Conservation (phyloP, 768 basidiomycete genomes). For the Phanerochaete carnosa region DNA sequence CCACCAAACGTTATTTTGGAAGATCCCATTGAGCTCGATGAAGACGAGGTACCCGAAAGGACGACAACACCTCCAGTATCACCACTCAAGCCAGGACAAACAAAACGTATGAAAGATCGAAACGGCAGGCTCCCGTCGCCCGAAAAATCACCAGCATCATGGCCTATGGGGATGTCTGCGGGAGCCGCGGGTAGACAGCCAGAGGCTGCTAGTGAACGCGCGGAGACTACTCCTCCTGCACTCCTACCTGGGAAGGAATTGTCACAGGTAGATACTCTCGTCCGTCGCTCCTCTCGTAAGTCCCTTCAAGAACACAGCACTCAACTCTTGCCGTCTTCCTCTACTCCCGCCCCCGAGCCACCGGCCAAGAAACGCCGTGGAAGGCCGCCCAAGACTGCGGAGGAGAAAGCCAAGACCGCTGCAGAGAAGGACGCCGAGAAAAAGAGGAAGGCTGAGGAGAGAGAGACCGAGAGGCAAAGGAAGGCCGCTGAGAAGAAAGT, state of each 20-base stretch:
- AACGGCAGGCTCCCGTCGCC: conserved; percentile 27
- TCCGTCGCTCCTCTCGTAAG: neutral
- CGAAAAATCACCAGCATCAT: conserved; percentile 2
- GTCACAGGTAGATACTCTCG: neutral
- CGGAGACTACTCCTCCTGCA: neutral
- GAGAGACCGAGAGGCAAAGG: conserved; percentile 18
- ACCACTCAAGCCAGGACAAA: conserved; percentile 31
- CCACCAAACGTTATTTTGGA: conserved; percentile 10
- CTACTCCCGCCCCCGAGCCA: conserved; percentile 3
- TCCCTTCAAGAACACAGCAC: neutral
- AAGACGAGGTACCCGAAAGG: neutral
- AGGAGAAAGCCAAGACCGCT: conserved; percentile 17
- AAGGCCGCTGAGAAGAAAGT: conserved; percentile 17
- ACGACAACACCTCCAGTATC: conserved; percentile 9
- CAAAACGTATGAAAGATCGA: conserved; percentile 42
- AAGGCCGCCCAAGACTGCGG: conserved; percentile 13
- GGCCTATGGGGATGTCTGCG: neutral
- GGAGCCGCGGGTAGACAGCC: neutral
- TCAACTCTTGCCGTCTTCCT: conserved; percentile 2
- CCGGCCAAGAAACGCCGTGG: conserved; percentile 19
- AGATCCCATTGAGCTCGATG: conserved; percentile 31
- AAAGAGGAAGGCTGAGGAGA: conserved; percentile 17
- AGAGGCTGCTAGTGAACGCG: neutral
- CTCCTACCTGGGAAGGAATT: neutral
- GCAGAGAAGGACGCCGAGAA: conserved; percentile 20